Conservation (phyloP, 805 yeast species). For the Starmerella riodocensis region DNA sequence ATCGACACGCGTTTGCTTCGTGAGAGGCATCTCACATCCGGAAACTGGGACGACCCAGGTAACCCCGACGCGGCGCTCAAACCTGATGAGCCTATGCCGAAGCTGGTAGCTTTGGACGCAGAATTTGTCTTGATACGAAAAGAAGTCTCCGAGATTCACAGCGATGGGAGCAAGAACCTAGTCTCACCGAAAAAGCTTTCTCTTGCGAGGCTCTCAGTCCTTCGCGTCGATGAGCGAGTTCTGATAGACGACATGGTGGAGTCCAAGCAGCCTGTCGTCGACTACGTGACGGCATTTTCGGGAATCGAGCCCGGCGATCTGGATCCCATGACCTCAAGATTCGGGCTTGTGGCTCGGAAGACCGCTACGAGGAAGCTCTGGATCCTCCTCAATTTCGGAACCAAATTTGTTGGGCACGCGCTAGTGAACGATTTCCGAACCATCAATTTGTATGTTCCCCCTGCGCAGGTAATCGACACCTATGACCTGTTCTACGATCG, state of each 20-base stretch:
- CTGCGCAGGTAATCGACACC: constrained; percentile 77
- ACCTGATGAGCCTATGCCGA: constrained; percentile 57
- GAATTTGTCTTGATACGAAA: constrained; percentile 79
- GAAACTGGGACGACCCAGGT: constrained; percentile 35
- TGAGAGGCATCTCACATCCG: constrained; percentile 60
- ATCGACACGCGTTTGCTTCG: constrained; percentile 56
- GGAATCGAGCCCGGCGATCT: constrained; percentile 93
- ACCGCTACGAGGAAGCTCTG: constrained; percentile 81
- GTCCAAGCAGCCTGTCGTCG: constrained; percentile 51
- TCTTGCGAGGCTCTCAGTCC: constrained; percentile 77
- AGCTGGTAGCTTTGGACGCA: constrained; percentile 82
- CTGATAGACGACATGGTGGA: constrained; percentile 88
- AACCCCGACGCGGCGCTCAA: constrained; percentile 46
- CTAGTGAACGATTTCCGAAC: constrained; percentile 81
- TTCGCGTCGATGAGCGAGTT: constrained; percentile 32
- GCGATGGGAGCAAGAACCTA: constrained; percentile 55
- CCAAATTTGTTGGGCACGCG: constrained; percentile 92
- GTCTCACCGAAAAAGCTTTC: constrained; percentile 64
- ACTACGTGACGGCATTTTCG: constrained; percentile 77
- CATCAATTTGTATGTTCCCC: constrained; percentile 81
- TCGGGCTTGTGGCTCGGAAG: constrained; percentile 63
- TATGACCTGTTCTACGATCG: constrained; percentile 63
- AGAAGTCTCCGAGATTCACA: constrained; percentile 65
- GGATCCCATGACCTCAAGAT: constrained; percentile 50
- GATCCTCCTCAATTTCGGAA: constrained; percentile 78